Conservation (phyloP, 192 early-diverging fungal genomes). For the Podila epicladia region DNA sequence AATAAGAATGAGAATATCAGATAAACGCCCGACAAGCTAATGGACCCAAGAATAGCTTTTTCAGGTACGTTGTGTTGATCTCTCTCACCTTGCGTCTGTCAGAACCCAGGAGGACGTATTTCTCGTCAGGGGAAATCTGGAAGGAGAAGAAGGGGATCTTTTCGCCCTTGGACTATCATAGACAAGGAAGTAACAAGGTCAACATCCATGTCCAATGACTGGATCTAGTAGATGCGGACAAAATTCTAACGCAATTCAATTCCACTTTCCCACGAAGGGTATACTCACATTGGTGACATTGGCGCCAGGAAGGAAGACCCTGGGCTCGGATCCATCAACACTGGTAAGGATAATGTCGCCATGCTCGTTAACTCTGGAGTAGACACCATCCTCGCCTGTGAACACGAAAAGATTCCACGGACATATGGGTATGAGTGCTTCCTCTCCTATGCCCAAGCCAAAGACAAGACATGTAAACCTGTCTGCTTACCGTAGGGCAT, state of each 20-base stretch:
- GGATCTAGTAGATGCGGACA: too few species aligned
- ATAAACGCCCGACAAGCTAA: too few species aligned
- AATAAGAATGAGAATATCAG: neutral
- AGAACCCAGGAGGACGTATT: conserved; percentile 80
- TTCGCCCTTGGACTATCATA: conserved; percentile 16
- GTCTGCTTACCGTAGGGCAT: conserved; percentile 45
- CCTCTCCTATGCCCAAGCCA: too few species aligned
- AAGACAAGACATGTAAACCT: neutral
- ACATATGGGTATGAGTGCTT: too few species aligned
- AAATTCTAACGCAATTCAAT: too few species aligned
- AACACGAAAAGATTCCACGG: neutral
- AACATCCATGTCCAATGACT: neutral
- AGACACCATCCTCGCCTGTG: conserved; percentile 38
- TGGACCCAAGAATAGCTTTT: too few species aligned
- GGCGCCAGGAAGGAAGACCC: conserved; percentile 34
- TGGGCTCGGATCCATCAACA: conserved; percentile 40
- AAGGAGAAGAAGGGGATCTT: conserved; percentile 57
- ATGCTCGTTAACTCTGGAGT: conserved; percentile 28
- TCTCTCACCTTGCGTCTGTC: conserved; percentile 64
- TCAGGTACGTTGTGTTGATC: too few species aligned
- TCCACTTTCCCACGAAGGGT: too few species aligned
- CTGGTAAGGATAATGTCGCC: conserved; percentile 45
- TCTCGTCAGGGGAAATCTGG: conserved; percentile 80
- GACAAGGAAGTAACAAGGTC: neutral
- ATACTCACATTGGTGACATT: conserved; percentile 45